Evolutionary conservation across 805 yeast genomes (phyloP).

Genomic region (Myxozyma neglecta): DNA sequence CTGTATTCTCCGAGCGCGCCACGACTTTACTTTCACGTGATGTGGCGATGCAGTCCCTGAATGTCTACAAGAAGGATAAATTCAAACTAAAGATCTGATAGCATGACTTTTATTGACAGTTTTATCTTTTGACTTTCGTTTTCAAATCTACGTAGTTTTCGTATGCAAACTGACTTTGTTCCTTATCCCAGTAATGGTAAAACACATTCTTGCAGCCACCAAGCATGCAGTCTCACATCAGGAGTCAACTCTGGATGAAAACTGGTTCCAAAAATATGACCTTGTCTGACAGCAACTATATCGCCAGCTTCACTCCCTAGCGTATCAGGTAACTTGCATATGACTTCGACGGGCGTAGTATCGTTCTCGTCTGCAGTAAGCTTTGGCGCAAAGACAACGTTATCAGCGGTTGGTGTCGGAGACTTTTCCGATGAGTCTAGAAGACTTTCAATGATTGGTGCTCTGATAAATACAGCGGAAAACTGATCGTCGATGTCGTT

Average conservation of each 20-base stretch:
- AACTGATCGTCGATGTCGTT: slow-evolving; percentile 36
- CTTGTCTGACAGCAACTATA: slow-evolving; percentile 74
- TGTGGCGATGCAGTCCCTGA: too few species aligned
- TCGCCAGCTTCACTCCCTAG: slow-evolving; percentile 33
- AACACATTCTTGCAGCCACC: slow-evolving; percentile 66
- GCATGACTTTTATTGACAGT: too few species aligned
- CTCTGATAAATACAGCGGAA: slow-evolving; percentile 63
- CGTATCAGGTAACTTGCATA: slow-evolving; percentile 30
- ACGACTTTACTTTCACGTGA: too few species aligned
- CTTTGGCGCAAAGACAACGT: slow-evolving; percentile 27
- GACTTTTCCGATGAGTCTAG: background rate
- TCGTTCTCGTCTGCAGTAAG: slow-evolving; percentile 23
- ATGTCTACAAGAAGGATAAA: too few species aligned
- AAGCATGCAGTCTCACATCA: slow-evolving; percentile 63
- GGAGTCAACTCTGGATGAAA: slow-evolving; percentile 75
- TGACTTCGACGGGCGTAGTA: slow-evolving; percentile 33
- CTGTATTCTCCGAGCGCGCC: too few species aligned
- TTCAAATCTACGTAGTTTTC: background rate
- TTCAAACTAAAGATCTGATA: too few species aligned
- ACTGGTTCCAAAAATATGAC: slow-evolving; percentile 65
- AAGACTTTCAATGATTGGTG: slow-evolving; percentile 60
- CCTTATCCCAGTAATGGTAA: slow-evolving; percentile 21
- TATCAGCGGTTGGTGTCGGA: background rate
- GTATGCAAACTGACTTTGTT: background rate
- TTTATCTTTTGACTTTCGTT: background rate